Base-by-base conservation (phyloP, 768 basidiomycete genomes). In the Lentinula boryana region DNA sequence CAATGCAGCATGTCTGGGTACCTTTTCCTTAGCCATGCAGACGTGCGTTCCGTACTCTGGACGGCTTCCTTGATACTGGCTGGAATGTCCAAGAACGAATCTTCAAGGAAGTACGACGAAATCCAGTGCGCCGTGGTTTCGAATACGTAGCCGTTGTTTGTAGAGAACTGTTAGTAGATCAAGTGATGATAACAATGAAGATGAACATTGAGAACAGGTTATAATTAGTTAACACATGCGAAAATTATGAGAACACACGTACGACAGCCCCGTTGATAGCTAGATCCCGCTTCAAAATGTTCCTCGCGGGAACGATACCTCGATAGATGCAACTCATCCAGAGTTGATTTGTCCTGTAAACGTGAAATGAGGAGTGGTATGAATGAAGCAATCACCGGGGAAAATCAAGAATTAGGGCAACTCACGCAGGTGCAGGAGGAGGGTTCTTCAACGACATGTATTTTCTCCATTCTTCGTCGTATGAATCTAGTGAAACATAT, bases 61-160 rank as follows among this genome's bases (percentile, higher is more conserved):
- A 76, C 64, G 0, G 86, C 86, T 9, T 79, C 78, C 53, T 82
- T 80, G 0, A 72, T 62, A 0, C 79, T 75, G 3, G 67, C 60
- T 0, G 86, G 83, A 4, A 87, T 67, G 1, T 71, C 73, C 75
- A 88, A 70, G 64, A 71, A 79, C 7, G 68, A 63, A 62, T 89
- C 87, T 1, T 68, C 70, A 0, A 80, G 77, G 65, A 88, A 86
- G 65, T 85, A 84, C 4, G 84, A 77, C 0, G 84, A 85, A 51
- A 86, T 84, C 85, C 85, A 88, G 64, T 88, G 85, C 0, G 86
- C 78, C 1, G 71, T 72, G 1, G 81, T 78, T 70, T 88, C 86
- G 56, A 66, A 78, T 0, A 76, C 71, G 60, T 86, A 85, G 13
- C 83, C 81, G 38, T 76, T 75, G 65, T 85, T 83, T 0, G 81